Evolutionary conservation across 441 rosid species (phyloP), one percentile per base, ranked within the genome.

Genomic region (Adansonia grandidieri): DNA sequence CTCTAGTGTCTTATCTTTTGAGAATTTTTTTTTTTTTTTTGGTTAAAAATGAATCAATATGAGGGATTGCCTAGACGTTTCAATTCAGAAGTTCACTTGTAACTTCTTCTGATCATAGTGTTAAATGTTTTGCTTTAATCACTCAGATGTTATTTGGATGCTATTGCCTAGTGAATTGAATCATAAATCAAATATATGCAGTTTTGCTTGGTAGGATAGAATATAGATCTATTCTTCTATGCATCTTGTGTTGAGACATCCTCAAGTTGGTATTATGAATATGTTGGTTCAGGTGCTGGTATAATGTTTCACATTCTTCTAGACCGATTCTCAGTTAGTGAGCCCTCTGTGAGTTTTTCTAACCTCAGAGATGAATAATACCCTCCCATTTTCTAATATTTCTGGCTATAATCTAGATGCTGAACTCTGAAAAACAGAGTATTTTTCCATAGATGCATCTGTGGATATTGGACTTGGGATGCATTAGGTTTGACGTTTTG

Each of bases 251-350:
- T 73, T 67, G 74, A 76, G 63, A 71, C 77, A 77, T 76, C 85
- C 75, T 87, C 83, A 83, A 87, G 85, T 68, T 80, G 84, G 86
- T 83, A 82, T 85, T 40, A 76, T 86, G 82, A 76, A 87, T 87
- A 85, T 89, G 90, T 87, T 89, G 85, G 87, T 84, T 90, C 93
- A 85, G 89, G 91, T 86, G 90, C 87, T 85, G 91, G 84, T 85
- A 81, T 87, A 84, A 83, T 88, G 88, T 88, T 82, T 82, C 88
- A 82, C 81, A 86, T 87, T 83, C 90, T 82, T 82, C 88, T 85
- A 75, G 85, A 84, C 86, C 80, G 90, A 81, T 83, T 85, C 89
- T 82, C 88, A 81, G 87, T 87, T 85, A 86, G 83, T 86, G 58
- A 81, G 75, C 84, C 73, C 82, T 87, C 89, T 88, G 90, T 87